phyloP scores from a whole-genome alignment of 257 asterid species.

The Plantago elongata region DNA sequence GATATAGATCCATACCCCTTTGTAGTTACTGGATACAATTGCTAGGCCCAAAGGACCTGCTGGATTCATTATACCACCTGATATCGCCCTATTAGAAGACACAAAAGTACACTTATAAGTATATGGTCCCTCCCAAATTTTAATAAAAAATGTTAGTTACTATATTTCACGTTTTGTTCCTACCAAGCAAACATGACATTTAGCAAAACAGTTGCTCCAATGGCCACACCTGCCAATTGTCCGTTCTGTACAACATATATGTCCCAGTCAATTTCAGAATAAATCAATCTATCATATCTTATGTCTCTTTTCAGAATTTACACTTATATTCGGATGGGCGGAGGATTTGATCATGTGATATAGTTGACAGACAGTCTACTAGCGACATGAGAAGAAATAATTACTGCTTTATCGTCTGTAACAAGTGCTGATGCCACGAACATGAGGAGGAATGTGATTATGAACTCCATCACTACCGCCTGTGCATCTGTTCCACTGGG shows the following conservation, averaged over 20 bases:
- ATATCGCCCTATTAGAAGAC: background rate
- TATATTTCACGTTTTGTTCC: no score
- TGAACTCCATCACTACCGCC: constrained; percentile 29
- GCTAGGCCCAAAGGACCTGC: constrained; percentile 5
- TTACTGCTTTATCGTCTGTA: constrained; percentile 31
- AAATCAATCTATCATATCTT: no score
- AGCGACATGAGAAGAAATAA: background rate
- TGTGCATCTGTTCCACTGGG: constrained; percentile 29
- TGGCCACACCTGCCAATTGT: constrained; percentile 91
- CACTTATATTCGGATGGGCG: no score
- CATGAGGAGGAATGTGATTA: constrained; percentile 29
- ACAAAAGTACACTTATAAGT: background rate
- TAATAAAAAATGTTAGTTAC: constrained; percentile 1
- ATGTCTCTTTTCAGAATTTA: no score
- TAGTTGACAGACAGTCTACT: no score
- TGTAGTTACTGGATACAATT: background rate
- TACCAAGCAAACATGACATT: constrained; percentile 90
- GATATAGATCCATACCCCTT: constrained; percentile 5
- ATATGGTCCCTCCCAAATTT: no score
- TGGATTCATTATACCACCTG: constrained; percentile 12
- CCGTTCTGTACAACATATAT: constrained; percentile 46
- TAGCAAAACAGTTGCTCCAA: constrained; percentile 78
- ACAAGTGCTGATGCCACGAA: constrained; percentile 27
- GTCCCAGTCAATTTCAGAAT: no score
- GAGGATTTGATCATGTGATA: no score